These are phyloP conservation scores for Huntiella abstrusa DNA, from an alignment of 2,329 filamentous ascomycete species.

Conservation along the genomic window DNA sequence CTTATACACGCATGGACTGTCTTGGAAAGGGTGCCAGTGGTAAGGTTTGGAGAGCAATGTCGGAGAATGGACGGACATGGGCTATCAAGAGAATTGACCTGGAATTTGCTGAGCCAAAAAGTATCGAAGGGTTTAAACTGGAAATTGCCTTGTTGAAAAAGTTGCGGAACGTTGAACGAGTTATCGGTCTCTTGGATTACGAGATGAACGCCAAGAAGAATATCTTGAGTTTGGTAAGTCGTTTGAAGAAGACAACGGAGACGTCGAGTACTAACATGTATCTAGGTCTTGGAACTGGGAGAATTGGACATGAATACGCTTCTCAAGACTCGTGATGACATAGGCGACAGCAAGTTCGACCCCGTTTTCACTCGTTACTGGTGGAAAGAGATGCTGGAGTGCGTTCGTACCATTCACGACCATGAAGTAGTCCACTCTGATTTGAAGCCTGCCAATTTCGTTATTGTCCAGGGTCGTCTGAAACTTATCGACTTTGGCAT, in stretches of 20 bases:
- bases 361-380: conserved; percentile 87
- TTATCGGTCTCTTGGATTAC: conserved; percentile 79
- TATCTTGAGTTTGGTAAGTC: conserved; percentile 60
- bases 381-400: conserved; percentile 99
- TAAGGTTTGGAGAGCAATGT: conserved; percentile 90
- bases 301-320: conserved; percentile 85
- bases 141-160: conserved; percentile 83
- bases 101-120: conserved; percentile 69
- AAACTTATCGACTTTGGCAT: conserved; percentile 99
- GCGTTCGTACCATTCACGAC: conserved; percentile 72
- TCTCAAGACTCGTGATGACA: conserved; percentile 52
- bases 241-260: too few relatives aligned
- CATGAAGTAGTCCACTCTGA: conserved; percentile 92
- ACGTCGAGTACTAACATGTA: not conserved
- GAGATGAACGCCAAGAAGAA: conserved; percentile 89
- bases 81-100: conserved; percentile 84
- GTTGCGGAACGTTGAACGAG: conserved; percentile 67
- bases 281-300: conserved; percentile 85
- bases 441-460: conserved; percentile 91
- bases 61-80: conserved; percentile 90
- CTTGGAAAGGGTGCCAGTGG: conserved; percentile 85
- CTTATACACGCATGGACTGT: conserved; percentile 75
- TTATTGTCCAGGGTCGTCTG: conserved; percentile 71
- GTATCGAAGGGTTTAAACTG: conserved; percentile 75
- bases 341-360: conserved; percentile 60